These are phyloP conservation scores for Penicillium mononematosum DNA, from an alignment of 495 filamentous ascomycete genomes.

Conservation along the genomic window DNA sequence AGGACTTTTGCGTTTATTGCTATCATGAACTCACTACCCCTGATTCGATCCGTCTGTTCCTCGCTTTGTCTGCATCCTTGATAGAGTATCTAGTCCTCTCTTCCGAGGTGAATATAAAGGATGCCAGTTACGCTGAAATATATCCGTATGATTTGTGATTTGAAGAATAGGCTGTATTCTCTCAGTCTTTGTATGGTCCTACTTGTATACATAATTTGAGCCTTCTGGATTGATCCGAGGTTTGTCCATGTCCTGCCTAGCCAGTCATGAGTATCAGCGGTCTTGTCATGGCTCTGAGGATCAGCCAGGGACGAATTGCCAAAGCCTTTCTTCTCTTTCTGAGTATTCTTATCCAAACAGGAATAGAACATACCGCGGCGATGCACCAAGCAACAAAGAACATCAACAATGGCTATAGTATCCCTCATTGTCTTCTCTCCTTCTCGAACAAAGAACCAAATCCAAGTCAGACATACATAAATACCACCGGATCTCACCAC, in stretches of 20 bases:
- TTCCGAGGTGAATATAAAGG: conserved; percentile 15
- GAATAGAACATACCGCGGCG: background rate
- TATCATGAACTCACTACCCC: conserved; percentile 14
- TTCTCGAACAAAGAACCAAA: background rate
- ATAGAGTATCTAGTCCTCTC: conserved; percentile 23
- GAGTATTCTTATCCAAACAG: background rate
- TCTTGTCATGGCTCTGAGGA: background rate
- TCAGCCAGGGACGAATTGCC: background rate
- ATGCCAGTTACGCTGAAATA: conserved; percentile 1
- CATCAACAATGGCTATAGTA: background rate
- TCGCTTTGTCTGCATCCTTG: conserved; percentile 18
- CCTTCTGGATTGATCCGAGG: background rate
- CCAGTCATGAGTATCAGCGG: background rate
- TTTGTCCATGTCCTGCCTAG: background rate
- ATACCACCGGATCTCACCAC: background rate
- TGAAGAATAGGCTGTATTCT: background rate
- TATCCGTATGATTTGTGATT: background rate
- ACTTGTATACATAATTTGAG: background rate
- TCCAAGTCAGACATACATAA: background rate
- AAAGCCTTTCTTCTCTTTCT: background rate
- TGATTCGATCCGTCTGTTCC: conserved; percentile 10
- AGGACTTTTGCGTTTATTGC: conserved; percentile 13
- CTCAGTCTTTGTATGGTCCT: background rate
- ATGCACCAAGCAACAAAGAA: background rate
- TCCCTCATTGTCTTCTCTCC: background rate